Evolutionary conservation across 768 basidiomycete species (phyloP), one percentile per base, ranked within the genome.

Genomic region (Kwoniella dendrophila): DNA sequence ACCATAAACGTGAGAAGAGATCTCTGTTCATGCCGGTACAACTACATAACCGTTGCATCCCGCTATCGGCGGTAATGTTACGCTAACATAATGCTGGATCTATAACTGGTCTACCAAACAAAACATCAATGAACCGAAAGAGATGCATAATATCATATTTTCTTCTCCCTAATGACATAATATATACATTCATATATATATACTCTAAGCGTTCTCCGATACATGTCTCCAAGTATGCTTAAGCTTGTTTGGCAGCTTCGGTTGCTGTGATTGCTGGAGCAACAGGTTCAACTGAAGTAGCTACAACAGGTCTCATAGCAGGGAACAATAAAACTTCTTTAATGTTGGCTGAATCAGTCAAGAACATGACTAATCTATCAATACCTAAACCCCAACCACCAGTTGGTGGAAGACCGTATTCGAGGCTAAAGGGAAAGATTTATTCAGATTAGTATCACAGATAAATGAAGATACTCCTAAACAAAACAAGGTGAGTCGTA

Each of bases 311-410:
- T 85, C 92, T 91, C 93, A 97, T 96, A 1, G 93, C 94, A 20
- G 93, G 92, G 90, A 97, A 97, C 44, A 95, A 80, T 30, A 97
- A 81, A 34, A 97, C 93, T 77, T 95, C 93, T 85, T 97, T 97
- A 84, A 95, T 94, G 75, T 96, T 95, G 7, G 87, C 88, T n/a
- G 91, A 94, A 80, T 99, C 88, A 3, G 93, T 95, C 50, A 98
- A 83, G 87, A 98, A 97, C 95, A 98, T 98, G 81, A 97, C 92
- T 38, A 98, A 83, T 63, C 93, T 87, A 77, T 97, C 94, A 69
- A 97, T 90, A 56, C 95, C 94, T 56, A 97, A 83, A 66, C 93
- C 95, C 92, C 92, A 98, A 45, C 95, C 95, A 61, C 92, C 95
- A 3, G 95, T 99, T 0, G 96, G 96, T 4, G 96, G 92, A 1